Percentiles rank a stretch among this genome's conserved stretches.
phyloP scores from a whole-genome alignment of 2,329 filamentous ascomycete species.

The Rhynchosporium graminicola region DNA sequence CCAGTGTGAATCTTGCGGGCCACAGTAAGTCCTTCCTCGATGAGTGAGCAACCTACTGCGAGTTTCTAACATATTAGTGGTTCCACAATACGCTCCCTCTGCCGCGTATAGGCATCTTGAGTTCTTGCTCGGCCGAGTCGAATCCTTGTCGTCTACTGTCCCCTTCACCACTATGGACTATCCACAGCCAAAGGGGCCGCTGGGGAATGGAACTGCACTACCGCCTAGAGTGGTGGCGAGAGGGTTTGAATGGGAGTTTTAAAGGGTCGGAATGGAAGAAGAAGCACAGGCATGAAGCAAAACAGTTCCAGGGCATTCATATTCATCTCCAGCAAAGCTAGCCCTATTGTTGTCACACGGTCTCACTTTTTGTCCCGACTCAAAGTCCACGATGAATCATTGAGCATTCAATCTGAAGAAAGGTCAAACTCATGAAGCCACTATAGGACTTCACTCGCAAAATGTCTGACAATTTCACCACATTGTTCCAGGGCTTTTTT shows the following conservation, averaged over 20 bases:
- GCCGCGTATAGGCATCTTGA: constrained; percentile 73
- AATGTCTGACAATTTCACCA: too few relatives aligned
- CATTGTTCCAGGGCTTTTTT: too few relatives aligned
- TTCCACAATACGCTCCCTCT: constrained; percentile 66
- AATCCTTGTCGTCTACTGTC: constrained; percentile 49
- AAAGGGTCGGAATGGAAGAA: background rate
- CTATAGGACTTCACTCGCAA: too few relatives aligned
- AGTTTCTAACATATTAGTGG: constrained; percentile 19
- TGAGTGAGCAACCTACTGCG: background rate
- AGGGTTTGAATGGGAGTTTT: background rate
- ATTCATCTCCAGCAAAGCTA: too few relatives aligned
- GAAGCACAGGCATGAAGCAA: background rate
- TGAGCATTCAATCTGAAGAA: too few relatives aligned
- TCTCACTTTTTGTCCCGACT: too few relatives aligned
- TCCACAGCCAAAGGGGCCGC: constrained; percentile 23
- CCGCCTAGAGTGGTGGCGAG: constrained; percentile 13
- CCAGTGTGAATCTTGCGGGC: constrained; percentile 62
- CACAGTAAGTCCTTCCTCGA: constrained; percentile 48
- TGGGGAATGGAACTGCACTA: constrained; percentile 29
- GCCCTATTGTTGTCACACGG: too few relatives aligned
- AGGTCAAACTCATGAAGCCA: too few relatives aligned
- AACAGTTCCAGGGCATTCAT: too few relatives aligned
- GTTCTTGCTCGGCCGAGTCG: constrained; percentile 70
- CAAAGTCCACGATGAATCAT: too few relatives aligned
- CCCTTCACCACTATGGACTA: constrained; percentile 42